Evolutionary conservation across 208 protist species (phyloP).

Genomic region (Porcisia deanei): DNA sequence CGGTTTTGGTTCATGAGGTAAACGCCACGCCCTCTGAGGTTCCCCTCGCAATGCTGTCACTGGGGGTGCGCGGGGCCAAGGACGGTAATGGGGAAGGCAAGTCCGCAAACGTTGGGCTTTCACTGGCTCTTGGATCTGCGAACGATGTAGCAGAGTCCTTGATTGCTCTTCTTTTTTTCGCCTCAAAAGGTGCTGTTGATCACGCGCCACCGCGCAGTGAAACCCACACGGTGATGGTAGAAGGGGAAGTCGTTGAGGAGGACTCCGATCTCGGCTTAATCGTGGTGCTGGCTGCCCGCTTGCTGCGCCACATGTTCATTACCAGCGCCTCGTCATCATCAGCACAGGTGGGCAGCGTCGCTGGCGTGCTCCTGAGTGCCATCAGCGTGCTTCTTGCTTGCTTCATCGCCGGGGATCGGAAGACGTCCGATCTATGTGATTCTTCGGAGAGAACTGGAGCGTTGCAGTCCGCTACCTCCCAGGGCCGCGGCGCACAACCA

Average conservation of each 20-base stretch:
- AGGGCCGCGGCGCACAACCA: not conserved
- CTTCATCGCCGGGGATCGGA: constrained; percentile 33
- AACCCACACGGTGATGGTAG: not conserved
- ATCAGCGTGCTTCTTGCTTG: constrained; percentile 41
- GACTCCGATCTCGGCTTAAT: constrained; percentile 31
- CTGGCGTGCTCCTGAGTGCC: constrained; percentile 17
- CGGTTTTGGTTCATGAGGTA: constrained; percentile 14
- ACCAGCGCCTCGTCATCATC: not conserved
- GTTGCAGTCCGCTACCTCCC: not conserved
- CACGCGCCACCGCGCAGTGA: constrained; percentile 4
- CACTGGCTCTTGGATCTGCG: not conserved
- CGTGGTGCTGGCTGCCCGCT: constrained; percentile 19
- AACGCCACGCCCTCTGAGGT: not conserved
- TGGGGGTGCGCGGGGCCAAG: not conserved
- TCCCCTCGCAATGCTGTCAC: constrained; percentile 9
- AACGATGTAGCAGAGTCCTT: constrained; percentile 2
- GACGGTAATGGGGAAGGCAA: not conserved
- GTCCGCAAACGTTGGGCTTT: not conserved
- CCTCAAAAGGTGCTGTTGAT: constrained; percentile 11
- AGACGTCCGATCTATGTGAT: not conserved
- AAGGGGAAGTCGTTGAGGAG: not conserved
- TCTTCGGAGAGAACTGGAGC: not conserved
- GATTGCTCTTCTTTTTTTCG: constrained; percentile 5
- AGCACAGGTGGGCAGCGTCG: constrained; percentile 14
- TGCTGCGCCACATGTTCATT: constrained; percentile 27